Evolutionary conservation across 805 yeast genomes (phyloP).

Genomic region (Metschnikowia baotianmanensis): DNA sequence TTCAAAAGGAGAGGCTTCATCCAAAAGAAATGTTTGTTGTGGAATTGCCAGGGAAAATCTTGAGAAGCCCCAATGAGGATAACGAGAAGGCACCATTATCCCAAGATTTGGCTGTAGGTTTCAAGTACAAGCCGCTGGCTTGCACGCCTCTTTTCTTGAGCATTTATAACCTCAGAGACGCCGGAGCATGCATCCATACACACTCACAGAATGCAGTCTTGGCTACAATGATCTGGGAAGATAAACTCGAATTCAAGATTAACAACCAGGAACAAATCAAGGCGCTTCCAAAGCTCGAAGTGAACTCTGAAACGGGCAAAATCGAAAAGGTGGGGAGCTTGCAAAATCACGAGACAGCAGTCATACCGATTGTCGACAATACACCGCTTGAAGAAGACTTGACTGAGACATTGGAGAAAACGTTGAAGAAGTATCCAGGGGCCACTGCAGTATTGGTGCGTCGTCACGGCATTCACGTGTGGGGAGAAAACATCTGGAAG

Average conservation of each 20-base stretch:
- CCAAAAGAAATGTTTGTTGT: constrained; percentile 82
- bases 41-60: constrained; percentile 51
- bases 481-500: constrained; percentile 92
- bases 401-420: constrained; percentile 59
- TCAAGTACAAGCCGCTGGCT: constrained; percentile 79
- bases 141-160: constrained; percentile 88
- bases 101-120: constrained; percentile 34
- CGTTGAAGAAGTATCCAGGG: constrained; percentile 68
- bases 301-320: constrained; percentile 29
- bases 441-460: constrained; percentile 86
- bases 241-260: constrained; percentile 66
- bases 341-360: constrained; percentile 69
- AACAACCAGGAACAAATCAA: constrained; percentile 88
- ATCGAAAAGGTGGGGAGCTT: constrained; percentile 65
- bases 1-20: constrained; percentile 83
- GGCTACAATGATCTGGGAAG: constrained; percentile 64
- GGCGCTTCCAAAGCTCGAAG: constrained; percentile 65
- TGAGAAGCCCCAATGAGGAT: constrained; percentile 54
- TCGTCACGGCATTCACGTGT: constrained; percentile 93
- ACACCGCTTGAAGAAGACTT: constrained; percentile 86
- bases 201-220: constrained; percentile 89
- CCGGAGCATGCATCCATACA: constrained; percentile 93
- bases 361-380: constrained; percentile 88
- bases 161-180: constrained; percentile 62
- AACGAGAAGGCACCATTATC: constrained; percentile 19